Percentiles rank a stretch among this genome's conserved stretches.
Conservation (phyloP, 2,329 filamentous ascomycete species). For the Aureobasidium sp. region DNA sequence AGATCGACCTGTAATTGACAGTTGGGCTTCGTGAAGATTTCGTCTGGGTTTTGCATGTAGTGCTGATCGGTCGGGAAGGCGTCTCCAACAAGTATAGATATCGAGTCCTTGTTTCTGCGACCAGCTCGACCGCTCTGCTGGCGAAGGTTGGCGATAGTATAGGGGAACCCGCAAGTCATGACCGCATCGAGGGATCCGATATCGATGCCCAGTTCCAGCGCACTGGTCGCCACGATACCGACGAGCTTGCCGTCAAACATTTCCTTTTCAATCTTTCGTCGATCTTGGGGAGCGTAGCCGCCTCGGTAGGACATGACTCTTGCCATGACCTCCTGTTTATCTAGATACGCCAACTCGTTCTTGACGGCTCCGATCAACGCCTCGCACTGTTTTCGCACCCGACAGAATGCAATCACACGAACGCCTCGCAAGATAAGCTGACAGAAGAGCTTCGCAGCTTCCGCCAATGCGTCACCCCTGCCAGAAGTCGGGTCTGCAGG, state of each 20-base stretch:
- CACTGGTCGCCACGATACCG: conserved; percentile 89
- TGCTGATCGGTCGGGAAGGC: conserved; percentile 87
- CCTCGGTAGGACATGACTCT: conserved; percentile 94
- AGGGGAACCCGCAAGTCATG: conserved; percentile 88
- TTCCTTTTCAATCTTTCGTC: conserved; percentile 79
- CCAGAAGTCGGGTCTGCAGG: conserved; percentile 80
- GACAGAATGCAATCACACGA: conserved; percentile 86
- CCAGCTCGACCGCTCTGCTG: conserved; percentile 94
- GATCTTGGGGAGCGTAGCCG: conserved; percentile 87
- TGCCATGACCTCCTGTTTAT: conserved; percentile 65
- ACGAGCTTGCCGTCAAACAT: conserved; percentile 96
- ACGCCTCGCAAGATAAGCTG: conserved; percentile 83
- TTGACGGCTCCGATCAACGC: conserved; percentile 73
- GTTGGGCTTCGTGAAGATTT: conserved; percentile 88
- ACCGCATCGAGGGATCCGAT: conserved; percentile 93
- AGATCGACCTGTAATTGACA: conserved; percentile 84
- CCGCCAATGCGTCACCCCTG: conserved; percentile 71
- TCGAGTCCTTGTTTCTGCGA: conserved; percentile 82
- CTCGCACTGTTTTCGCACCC: conserved; percentile 83
- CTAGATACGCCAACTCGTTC: conserved; percentile 65
- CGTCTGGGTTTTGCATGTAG: conserved; percentile 93
- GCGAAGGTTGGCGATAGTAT: conserved; percentile 86
- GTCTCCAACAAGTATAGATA: conserved; percentile 85
- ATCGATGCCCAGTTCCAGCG: conserved; percentile 88
- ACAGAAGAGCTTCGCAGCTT: conserved; percentile 86